Percentiles rank a stretch among this genome's conserved stretches.
These are phyloP conservation scores for Rosa hybrid DNA, from an alignment of 331 rosid genomes.

Conservation along the genomic window DNA sequence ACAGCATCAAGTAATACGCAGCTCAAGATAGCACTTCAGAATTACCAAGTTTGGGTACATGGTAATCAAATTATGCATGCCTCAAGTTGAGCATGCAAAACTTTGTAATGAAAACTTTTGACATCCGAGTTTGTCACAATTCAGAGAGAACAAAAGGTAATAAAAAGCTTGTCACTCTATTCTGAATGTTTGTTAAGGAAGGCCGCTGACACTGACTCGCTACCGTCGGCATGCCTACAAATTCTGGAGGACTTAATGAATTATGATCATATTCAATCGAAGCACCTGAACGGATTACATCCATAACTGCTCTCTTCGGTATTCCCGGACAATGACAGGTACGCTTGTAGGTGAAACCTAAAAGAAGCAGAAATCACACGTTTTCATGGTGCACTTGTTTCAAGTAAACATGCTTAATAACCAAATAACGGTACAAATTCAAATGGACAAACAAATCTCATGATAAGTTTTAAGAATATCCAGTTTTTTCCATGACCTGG, in stretches of 20 bases:
- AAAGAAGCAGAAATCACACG: slow-evolving; percentile 6
- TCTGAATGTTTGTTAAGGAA: slow-evolving; percentile 29
- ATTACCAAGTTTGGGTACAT: background rate
- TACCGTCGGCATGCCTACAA: slow-evolving; percentile 28
- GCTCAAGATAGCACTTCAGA: background rate
- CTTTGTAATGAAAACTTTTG: slow-evolving; percentile 18
- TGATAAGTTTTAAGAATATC: background rate
- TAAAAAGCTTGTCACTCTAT: slow-evolving; percentile 21
- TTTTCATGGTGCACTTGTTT: background rate
- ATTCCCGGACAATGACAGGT: slow-evolving; percentile 89
- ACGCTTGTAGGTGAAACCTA: slow-evolving; percentile 95
- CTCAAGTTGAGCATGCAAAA: slow-evolving; percentile 9
- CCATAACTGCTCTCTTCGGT: slow-evolving; percentile 77
- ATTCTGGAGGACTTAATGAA: slow-evolving; percentile 16
- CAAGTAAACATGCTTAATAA: background rate
- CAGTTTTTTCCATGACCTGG: background rate
- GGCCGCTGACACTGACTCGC: slow-evolving; percentile 7
- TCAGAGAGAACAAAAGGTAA: slow-evolving; percentile 33
- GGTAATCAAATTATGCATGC: background rate
- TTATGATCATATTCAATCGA: slow-evolving; percentile 14
- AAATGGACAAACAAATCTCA: background rate
- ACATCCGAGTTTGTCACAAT: slow-evolving; percentile 13
- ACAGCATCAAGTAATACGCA: background rate
- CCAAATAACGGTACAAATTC: background rate
- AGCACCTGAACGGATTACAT: slow-evolving; percentile 29